Evolutionary conservation across 2,329 filamentous ascomycete genomes (phyloP), one percentile per base, ranked within the genome.

Genomic region (Cordyceps tenuipes): DNA sequence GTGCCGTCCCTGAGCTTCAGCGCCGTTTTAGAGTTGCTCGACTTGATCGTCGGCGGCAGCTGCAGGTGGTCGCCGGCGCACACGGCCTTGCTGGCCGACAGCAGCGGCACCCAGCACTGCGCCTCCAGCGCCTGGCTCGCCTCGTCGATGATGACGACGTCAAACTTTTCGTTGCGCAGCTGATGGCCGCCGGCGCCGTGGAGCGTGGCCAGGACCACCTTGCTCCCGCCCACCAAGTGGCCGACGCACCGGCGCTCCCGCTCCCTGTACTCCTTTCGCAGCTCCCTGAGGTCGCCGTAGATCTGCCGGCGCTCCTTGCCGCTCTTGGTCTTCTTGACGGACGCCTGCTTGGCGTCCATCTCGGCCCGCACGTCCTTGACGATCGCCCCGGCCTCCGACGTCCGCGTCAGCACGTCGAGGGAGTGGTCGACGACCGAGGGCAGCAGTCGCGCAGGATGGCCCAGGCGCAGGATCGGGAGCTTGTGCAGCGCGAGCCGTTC

Each of bases 61-160:
- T 99, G 94, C 57, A 97, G 76, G 72, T 97, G 94, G 70, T 99
- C 94, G 52, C 94, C 94, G 1, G 94, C 94, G 63, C 96, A 86
- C 9, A 99, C 87, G 9, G 91, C 86, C 76, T 97, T 97, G 65
- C 79, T 84, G 0, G 90, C 90, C 46, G 84, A 82, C 19, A 97
- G 75, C 51, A 99, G 75, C 12, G 94, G 87, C 56, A 97, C 92
- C 94, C 94, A 99, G 75, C 92, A 97, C 73, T 97, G 93, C 0
- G 94, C 92, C 74, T 99, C 94, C 10, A 97, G 79, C 2, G 94
- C 94, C 72, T 99, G 94, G 70, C 90, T 95, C 5, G 92, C 94
- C 75, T 99, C 94, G 68, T 99, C 94, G 60, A 99, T 91, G 62
- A 99, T 86, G 31, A 99, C 90, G 5, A 96, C 89, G 71, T 99